Evolutionary conservation across 805 yeast genomes (phyloP), one percentile per base, ranked within the genome.

Genomic region (Pichia deserticola): DNA sequence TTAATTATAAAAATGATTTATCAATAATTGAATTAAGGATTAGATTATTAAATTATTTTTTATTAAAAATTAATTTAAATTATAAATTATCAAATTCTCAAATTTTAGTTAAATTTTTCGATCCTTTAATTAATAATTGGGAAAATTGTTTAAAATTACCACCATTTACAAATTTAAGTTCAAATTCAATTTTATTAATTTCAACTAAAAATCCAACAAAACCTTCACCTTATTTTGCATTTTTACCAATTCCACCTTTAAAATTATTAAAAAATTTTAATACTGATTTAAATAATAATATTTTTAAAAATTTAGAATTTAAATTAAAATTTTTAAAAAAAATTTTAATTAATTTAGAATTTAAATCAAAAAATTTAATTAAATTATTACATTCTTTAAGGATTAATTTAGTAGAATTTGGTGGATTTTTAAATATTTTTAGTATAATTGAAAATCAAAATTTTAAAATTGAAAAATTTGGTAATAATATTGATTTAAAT

Each of bases 381-480:
- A 70, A 72, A 42, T 69, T 71, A 54, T 69, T 71, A 52, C 73
- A 72, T 46, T 55, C 57, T 0, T 60, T 75, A 35, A 65, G 76
- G 45, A 51, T 64, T 13, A 63, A 67, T 5, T 57, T 78, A 54
- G 70, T 77, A 12, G 81, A 77, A 57, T 64, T 79, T 45, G 84
- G 84, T 25, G 82, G 81, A 4, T 75, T 76, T 56, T 69, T 78
- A 56, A 79, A 79, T 60, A 75, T 78, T 51, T 77, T 78, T 54
- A 74, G 81, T 25, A 68, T 79, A 35, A 71, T 64, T 64, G 69
- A 71, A 66, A 63, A 62, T 30, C 65, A 64, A 38, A 60, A 63
- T 33, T 52, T 51, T 33, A 37, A 57, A 15, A 69, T 78, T 37
- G 84, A 79, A 58, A 68, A 67, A 46, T 75, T 78, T 54, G 84